Evolutionary conservation across 2,329 filamentous ascomycete species (phyloP).

Genomic region (Anisogramma anomala): DNA sequence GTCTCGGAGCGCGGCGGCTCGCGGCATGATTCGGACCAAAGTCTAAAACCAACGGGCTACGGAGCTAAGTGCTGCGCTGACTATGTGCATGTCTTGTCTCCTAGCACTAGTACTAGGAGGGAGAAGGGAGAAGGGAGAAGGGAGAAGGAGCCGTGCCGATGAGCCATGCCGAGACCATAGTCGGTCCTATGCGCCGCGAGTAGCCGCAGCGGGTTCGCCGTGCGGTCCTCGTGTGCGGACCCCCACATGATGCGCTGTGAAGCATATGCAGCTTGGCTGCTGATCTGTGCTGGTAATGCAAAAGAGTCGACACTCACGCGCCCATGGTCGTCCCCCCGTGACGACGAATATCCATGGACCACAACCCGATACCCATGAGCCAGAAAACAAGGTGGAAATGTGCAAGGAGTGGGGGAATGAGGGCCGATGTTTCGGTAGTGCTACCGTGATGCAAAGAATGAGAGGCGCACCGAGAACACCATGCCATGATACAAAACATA

Average conservation of each 20-base stretch:
- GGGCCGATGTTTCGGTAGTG: not conserved
- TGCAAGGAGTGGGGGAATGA: not conserved
- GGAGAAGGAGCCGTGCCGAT: too few relatives aligned
- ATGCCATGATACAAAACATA: constrained; percentile 1
- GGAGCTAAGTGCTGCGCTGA: too few relatives aligned
- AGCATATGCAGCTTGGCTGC: not conserved
- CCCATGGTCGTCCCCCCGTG: not conserved
- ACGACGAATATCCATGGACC: not conserved
- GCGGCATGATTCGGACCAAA: constrained; percentile 1
- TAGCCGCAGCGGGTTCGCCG: too few relatives aligned
- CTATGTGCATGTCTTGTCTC: too few relatives aligned
- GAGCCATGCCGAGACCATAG: too few relatives aligned
- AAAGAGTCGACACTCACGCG: too few relatives aligned
- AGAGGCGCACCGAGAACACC: constrained; percentile 1
- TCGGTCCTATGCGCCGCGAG: too few relatives aligned
- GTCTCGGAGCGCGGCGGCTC: constrained; percentile 10
- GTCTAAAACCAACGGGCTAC: not conserved
- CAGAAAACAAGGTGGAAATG: not conserved
- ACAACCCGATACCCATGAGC: not conserved
- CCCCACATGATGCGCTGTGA: too few relatives aligned
- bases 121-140: too few relatives aligned
- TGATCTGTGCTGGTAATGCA: too few relatives aligned
- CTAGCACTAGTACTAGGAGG: too few relatives aligned
- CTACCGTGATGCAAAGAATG: not conserved
- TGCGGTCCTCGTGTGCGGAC: too few relatives aligned